A percentile compares a stretch with the other conserved stretches of the same genome.
Evolutionary conservation across 768 basidiomycete genomes (phyloP).

Genomic region (Leccinum disarticulatum): DNA sequence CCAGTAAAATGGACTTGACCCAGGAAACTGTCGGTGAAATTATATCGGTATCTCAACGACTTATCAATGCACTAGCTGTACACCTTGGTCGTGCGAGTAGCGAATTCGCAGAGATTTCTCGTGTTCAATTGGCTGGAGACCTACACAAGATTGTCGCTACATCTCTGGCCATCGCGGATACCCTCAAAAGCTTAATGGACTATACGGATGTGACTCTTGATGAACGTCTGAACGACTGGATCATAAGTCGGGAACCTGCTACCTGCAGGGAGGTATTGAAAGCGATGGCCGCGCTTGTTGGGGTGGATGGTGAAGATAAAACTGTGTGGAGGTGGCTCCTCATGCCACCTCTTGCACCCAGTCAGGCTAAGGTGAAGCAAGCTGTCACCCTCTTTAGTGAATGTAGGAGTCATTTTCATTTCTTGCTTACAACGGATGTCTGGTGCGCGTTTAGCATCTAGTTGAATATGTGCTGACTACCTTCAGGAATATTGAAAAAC

Average conservation of each 20-base stretch:
- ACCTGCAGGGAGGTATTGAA: neutral
- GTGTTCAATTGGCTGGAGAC: neutral
- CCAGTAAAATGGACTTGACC: neutral
- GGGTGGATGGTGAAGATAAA: neutral
- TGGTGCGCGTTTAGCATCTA: neutral
- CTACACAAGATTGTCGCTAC: neutral
- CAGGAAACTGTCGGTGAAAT: neutral
- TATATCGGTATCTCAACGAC: neutral
- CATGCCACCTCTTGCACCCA: neutral
- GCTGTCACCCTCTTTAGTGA: neutral
- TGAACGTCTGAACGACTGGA: neutral
- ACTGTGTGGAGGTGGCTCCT: neutral
- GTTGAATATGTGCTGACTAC: neutral
- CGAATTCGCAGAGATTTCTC: neutral
- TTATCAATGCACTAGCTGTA: neutral
- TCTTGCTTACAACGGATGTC: constrained; percentile 2
- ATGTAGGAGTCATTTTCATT: neutral
- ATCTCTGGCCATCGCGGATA: neutral
- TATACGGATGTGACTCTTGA: neutral
- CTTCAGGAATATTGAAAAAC: constrained; percentile 3
- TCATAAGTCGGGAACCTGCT: neutral
- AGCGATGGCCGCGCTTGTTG: neutral
- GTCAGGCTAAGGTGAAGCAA: neutral
- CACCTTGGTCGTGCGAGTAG: neutral
- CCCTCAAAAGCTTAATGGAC: neutral